Evolutionary conservation across 805 yeast genomes (phyloP).

Genomic region (Starmerella khaoyaiensis): DNA sequence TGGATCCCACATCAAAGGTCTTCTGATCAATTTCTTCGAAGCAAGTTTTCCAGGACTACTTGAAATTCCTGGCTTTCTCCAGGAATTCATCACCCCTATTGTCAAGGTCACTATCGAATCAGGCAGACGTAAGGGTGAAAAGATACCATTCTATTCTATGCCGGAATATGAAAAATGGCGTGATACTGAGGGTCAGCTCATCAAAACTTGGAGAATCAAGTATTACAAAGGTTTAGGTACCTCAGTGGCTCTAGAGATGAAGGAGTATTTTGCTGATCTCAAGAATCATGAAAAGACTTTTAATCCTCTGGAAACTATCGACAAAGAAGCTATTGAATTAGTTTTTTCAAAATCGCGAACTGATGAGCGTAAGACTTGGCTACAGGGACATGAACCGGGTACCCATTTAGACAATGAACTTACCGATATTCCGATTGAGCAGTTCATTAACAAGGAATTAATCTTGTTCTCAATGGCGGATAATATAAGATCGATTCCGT

Average conservation of each 20-base stretch:
- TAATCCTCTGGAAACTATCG: conserved; percentile 62
- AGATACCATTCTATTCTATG: conserved; percentile 76
- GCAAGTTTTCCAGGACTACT: conserved; percentile 88
- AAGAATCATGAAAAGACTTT: conserved; percentile 79
- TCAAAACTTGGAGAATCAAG: conserved; percentile 72
- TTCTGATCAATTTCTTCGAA: conserved; percentile 84
- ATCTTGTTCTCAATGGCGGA: conserved; percentile 95
- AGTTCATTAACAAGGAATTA: conserved; percentile 87
- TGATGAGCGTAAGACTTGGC: conserved; percentile 95
- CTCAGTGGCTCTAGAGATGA: conserved; percentile 65
- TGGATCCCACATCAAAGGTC: conserved; percentile 95
- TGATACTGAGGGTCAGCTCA: conserved; percentile 58
- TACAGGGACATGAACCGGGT: conserved; percentile 81
- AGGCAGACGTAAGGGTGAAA: conserved; percentile 32
- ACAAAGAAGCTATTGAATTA: conserved; percentile 64
- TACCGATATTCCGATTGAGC: conserved; percentile 71
- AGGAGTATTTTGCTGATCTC: conserved; percentile 75
- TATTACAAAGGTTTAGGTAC: conserved; percentile 99
- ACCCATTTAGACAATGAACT: conserved; percentile 75
- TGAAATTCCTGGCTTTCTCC: conserved; percentile 77
- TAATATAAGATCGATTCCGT: conserved; percentile 88
- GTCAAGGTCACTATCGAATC: conserved; percentile 70
- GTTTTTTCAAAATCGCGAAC: conserved; percentile 93
- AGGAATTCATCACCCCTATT: conserved; percentile 93
- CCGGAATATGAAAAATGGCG: conserved; percentile 95